Evolutionary conservation across 768 basidiomycete species (phyloP), one percentile per base, ranked within the genome.

Genomic region (Cystobasidium onofrii): DNA sequence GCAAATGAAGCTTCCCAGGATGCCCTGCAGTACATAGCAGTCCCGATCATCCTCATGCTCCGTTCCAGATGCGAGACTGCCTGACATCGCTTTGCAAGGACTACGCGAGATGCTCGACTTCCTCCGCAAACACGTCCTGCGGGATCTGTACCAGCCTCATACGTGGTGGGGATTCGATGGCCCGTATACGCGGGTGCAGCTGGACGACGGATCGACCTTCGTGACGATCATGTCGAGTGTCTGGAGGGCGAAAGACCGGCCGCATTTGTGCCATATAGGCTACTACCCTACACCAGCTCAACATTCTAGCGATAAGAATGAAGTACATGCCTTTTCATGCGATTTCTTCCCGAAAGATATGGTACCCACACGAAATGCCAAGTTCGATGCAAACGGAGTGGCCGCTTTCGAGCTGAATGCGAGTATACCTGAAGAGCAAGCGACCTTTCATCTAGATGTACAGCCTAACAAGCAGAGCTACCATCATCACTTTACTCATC

Each of bases 101-200:
- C n/a, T 17, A 12, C 9, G 2, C 27, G 6, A 36, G 6, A 64
- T 64, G 63, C 44, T 36, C 4, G 63, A 52, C 41, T 44, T 69
- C 66, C 46, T 69, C 23, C 66, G 66, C 39, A 44, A 36, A 23
- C 44, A 69, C 31, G 17, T 69, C 66, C 25, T 52, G 2, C 23
- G 44, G 17, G 66, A 69, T 36, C 66, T 69, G 25, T 69, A 69
- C 27, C 44, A 50, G 36, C 66, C 66, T 9, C 66, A 69, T 50
- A 69, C 46, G 27, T 54, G 41, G 50, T 69, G 66, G 66, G 66
- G 66, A 15, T 69, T 69, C 46, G 66, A 69, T 52, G 66, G 66
- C n/a, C 66, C 66, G n/a, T 69, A 69, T 29, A 50, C 43, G 41
- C 41, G 66, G 7, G 27, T 69, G 43, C 66, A 69, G 50, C 31